Conservation (phyloP, 1,284 basidiomycete genomes). For the Pseudozyma flocculosa region DNA sequence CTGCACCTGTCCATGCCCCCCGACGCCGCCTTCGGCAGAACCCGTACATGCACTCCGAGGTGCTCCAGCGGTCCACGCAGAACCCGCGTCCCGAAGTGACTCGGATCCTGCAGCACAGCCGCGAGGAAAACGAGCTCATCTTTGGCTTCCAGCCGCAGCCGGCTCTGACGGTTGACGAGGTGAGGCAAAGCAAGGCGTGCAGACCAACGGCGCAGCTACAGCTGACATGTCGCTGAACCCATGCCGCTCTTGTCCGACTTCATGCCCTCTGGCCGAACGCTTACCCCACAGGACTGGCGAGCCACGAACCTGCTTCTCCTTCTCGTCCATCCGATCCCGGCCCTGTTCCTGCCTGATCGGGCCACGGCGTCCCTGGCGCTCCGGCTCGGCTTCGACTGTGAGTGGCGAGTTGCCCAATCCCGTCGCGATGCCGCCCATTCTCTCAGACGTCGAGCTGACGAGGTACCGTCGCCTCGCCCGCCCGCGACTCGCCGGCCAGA, state of each 20-base stretch:
- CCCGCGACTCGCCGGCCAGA: too few species aligned
- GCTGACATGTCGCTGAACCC: too few species aligned
- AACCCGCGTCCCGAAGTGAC: slow-evolving; percentile 10
- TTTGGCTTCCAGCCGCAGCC: slow-evolving; percentile 22
- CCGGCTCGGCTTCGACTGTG: neutral
- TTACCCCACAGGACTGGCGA: slow-evolving; percentile 10
- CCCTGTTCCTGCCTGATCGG: slow-evolving; percentile 23
- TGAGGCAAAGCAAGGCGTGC: neutral
- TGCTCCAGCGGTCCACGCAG: slow-evolving; percentile 15
- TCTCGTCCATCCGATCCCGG: slow-evolving; percentile 33
- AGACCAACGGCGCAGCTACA: too few species aligned
- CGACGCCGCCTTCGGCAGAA: too few species aligned
- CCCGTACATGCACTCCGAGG: slow-evolving; percentile 24
- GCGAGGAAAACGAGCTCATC: slow-evolving; percentile 13
- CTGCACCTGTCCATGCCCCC: too few species aligned
- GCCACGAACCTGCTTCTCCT: slow-evolving; percentile 25
- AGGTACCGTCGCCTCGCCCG: too few species aligned
- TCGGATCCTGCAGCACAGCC: slow-evolving; percentile 8
- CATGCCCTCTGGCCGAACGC: neutral
- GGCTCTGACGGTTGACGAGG: slow-evolving; percentile 21
- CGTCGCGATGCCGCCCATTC: too few species aligned
- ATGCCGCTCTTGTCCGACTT: too few species aligned
- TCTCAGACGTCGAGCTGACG: too few species aligned
- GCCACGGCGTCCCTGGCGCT: slow-evolving; percentile 3
- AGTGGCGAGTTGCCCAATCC: neutral